A percentile compares a stretch with the other conserved stretches of the same genome.
phyloP scores from a whole-genome alignment of 192 early-diverging fungal species.

The Coemansia sp. region DNA sequence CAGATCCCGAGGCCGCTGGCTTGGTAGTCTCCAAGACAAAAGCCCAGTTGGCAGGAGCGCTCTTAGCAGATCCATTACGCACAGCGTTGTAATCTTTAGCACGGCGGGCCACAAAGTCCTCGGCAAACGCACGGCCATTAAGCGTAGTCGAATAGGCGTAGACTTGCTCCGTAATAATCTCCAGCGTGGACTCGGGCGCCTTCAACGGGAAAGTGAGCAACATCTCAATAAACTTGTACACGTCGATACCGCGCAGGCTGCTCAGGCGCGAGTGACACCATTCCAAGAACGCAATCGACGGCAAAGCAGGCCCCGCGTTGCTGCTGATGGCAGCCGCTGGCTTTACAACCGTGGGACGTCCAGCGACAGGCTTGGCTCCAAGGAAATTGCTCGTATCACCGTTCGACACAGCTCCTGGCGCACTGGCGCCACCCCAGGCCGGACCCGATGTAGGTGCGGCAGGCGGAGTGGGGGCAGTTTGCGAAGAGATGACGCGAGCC shows the following conservation, averaged over 20 bases:
- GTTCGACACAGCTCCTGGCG: constrained; percentile 3
- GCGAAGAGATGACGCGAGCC: constrained; percentile 4
- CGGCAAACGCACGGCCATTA: constrained; percentile 76
- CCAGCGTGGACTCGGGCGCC: constrained; percentile 62
- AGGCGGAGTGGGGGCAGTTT: constrained; percentile 15
- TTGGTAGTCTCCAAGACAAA: constrained; percentile 21
- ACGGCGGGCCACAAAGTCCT: constrained; percentile 77
- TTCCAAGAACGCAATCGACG: constrained; percentile 69
- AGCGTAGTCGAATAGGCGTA: constrained; percentile 74
- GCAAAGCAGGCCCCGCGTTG: constrained; percentile 19
- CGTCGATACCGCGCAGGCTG: constrained; percentile 62
- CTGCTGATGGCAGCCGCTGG: constrained; percentile 11
- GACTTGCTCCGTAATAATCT: constrained; percentile 77
- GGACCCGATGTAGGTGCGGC: constrained; percentile 1
- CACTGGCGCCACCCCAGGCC: neutral
- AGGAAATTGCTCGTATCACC: neutral
- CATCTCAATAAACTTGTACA: constrained; percentile 77
- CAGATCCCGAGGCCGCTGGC: neutral
- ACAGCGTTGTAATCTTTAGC: constrained; percentile 60
- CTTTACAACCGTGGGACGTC: constrained; percentile 15
- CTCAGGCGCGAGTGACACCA: constrained; percentile 72
- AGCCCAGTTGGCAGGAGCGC: constrained; percentile 44
- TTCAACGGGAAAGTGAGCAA: constrained; percentile 75
- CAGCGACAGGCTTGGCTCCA: neutral
- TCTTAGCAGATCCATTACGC: constrained; percentile 29